Evolutionary conservation across 345 rosid species (phyloP).

Genomic region (Eucalyptus pauciflora): DNA sequence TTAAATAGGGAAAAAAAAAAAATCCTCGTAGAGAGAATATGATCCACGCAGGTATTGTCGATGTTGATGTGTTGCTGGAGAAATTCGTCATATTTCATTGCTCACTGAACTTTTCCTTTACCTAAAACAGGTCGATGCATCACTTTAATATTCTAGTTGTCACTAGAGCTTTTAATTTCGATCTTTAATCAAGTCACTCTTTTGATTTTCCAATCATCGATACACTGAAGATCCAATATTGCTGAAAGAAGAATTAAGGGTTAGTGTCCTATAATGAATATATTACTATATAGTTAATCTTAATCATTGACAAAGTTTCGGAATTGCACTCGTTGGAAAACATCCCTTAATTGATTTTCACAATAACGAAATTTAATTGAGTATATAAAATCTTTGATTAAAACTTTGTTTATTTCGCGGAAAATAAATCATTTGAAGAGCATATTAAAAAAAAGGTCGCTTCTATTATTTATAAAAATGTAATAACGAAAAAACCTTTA

Average conservation of each 20-base stretch:
- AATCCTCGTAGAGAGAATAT: not conserved
- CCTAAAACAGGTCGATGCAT: not conserved
- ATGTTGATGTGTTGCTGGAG: not conserved
- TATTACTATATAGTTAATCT: too few species aligned
- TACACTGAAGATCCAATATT: not conserved
- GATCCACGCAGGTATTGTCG: not conserved
- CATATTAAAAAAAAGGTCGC: too few species aligned
- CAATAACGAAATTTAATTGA: too few species aligned
- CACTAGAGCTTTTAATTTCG: not conserved
- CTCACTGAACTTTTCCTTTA: not conserved
- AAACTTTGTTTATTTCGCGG: fast-evolving
- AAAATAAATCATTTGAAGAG: too few species aligned
- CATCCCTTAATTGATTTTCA: too few species aligned
- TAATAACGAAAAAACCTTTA: too few species aligned
- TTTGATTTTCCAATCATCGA: not conserved
- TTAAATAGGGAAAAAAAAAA: not conserved
- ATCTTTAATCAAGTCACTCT: not conserved
- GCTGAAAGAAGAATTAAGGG: too few species aligned
- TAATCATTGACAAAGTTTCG: too few species aligned
- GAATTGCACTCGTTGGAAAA: too few species aligned
- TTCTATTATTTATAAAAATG: too few species aligned
- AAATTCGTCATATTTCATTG: not conserved
- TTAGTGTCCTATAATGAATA: too few species aligned
- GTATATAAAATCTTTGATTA: too few species aligned
- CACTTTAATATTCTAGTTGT: not conserved